Percentiles rank a stretch among this genome's conserved stretches.
Conservation (phyloP, 2,329 filamentous ascomycete species). For the Zymoseptoria passerinii region DNA sequence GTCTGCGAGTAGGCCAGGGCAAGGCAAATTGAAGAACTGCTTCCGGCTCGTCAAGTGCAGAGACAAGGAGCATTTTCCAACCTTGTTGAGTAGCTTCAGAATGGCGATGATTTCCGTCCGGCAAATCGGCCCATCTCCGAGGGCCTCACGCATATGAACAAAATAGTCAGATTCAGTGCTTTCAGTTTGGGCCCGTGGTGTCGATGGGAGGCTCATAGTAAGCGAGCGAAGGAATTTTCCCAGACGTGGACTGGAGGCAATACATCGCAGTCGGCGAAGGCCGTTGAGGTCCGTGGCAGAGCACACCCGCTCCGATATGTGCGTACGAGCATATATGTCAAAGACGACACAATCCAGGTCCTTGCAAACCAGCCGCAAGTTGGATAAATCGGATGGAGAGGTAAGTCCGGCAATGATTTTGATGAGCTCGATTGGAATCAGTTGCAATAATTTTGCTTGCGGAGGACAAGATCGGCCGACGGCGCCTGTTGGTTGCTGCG, state of each 20-base stretch:
- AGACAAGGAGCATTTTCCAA: neutral
- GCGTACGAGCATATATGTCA: no score
- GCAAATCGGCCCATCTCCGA: neutral
- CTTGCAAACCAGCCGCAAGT: neutral
- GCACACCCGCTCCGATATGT: neutral
- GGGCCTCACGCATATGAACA: neutral
- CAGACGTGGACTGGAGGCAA: neutral
- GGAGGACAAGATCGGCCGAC: neutral
- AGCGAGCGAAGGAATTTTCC: neutral
- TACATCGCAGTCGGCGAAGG: neutral
- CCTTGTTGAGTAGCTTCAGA: neutral
- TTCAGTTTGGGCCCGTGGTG: neutral
- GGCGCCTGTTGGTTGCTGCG: no score
- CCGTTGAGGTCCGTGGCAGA: neutral
- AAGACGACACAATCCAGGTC: no score
- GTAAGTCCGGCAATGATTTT: neutral
- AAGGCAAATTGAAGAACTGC: neutral
- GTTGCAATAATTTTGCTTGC: neutral
- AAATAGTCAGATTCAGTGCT: neutral
- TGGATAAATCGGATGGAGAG: neutral
- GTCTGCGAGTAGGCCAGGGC: no score
- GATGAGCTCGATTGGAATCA: neutral
- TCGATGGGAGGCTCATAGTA: neutral
- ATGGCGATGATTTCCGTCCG: neutral
- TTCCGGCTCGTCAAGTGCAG: neutral